Percentiles rank a stretch among this genome's conserved stretches.
These are phyloP conservation scores for Ophiostoma piceae DNA, from an alignment of 2,329 filamentous ascomycete genomes.

Conservation along the genomic window DNA sequence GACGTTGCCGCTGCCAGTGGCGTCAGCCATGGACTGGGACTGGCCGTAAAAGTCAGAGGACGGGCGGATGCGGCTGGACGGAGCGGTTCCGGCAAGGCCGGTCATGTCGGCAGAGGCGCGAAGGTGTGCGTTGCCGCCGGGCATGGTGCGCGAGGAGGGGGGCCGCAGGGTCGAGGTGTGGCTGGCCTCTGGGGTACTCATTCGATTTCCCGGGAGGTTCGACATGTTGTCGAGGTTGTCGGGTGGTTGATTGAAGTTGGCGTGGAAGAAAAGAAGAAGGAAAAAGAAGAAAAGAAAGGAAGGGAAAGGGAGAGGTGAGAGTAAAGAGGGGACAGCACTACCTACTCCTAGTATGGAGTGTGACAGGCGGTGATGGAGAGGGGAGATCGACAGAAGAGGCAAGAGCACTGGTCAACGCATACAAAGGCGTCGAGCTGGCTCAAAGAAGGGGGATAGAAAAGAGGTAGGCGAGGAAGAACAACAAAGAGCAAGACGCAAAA, in stretches of 20 bases:
- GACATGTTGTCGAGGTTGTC: constrained; percentile 48
- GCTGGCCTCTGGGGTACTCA: constrained; percentile 91
- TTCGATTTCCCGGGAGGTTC: constrained; percentile 75
- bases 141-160: constrained; percentile 70
- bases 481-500: constrained; percentile 11
- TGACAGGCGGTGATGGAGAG: constrained; percentile 14
- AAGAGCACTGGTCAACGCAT: constrained; percentile 13
- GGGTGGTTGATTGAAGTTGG: not conserved
- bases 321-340: not conserved
- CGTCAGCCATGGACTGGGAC: constrained; percentile 50
- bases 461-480: constrained; percentile 16
- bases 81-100: constrained; percentile 62
- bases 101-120: constrained; percentile 96
- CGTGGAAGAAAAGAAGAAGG: not conserved
- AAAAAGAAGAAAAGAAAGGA: not conserved
- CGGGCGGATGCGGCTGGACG: constrained; percentile 75
- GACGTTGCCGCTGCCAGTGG: constrained; percentile 48
- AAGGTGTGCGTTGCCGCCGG: constrained; percentile 69
- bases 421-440: not conserved
- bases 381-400: constrained; percentile 9
- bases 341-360: not conserved
- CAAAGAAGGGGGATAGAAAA: constrained; percentile 1
- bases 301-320: not conserved
- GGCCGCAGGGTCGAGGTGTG: constrained; percentile 77
- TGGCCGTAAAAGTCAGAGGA: constrained; percentile 93